phyloP scores from a whole-genome alignment of 139 green algal species.

The Picochlorum sp. region DNA sequence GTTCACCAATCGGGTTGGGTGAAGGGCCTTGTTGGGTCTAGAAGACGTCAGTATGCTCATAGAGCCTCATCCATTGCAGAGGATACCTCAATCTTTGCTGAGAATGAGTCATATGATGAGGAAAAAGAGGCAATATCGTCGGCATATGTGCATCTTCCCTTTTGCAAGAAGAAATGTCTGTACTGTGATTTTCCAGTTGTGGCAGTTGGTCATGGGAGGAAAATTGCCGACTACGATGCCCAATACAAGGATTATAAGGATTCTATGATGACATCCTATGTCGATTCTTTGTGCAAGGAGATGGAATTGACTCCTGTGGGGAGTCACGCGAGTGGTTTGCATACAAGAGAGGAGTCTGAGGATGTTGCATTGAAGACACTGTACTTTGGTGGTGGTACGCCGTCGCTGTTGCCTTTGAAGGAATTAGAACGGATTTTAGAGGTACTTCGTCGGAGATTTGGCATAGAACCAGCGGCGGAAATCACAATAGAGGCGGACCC shows the following conservation, averaged over 20 bases:
- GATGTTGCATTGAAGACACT: slow-evolving; percentile 12
- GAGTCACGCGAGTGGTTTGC: background rate
- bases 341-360: slow-evolving; percentile 17
- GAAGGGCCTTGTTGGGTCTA: too few relatives aligned
- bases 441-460: slow-evolving; percentile 43
- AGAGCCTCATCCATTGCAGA: too few relatives aligned
- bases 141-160: slow-evolving; percentile 92
- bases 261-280: slow-evolving; percentile 20
- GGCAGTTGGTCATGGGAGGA: slow-evolving; percentile 44
- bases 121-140: background rate
- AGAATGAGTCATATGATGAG: background rate
- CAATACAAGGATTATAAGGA: background rate
- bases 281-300: slow-evolving; percentile 39
- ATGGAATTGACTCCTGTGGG: slow-evolving; percentile 26
- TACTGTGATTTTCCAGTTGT: slow-evolving; percentile 96
- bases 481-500: slow-evolving; percentile 91
- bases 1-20: too few relatives aligned
- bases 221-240: slow-evolving; percentile 1
- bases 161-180: slow-evolving; percentile 89
- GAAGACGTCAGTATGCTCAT: too few relatives aligned
- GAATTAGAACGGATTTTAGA: slow-evolving; percentile 61
- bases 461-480: slow-evolving; percentile 64
- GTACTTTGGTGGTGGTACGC: slow-evolving; percentile 49
- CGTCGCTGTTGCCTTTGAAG: slow-evolving; percentile 71
- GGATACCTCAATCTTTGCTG: background rate